A percentile compares a stretch with the other conserved stretches of the same genome.
Evolutionary conservation across 257 asterid genomes (phyloP).

Genomic region (Paulownia fortunei): DNA sequence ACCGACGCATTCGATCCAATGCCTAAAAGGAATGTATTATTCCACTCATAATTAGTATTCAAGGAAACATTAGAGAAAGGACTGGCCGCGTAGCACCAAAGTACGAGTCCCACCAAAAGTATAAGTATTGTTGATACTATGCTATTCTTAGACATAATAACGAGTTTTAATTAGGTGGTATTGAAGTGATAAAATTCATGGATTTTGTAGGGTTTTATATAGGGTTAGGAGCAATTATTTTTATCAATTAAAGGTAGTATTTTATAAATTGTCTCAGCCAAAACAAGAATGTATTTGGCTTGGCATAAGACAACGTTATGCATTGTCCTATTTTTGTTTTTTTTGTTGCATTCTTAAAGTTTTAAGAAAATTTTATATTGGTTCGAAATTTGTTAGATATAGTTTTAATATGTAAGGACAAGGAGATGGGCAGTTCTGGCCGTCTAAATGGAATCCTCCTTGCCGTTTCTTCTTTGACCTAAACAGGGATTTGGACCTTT

Average conservation of each 20-base stretch:
- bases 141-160: constrained; percentile 7
- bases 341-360: not conserved
- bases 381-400: not conserved
- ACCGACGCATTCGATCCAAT: not conserved
- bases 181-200: not conserved
- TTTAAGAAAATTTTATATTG: not conserved
- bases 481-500: too few species aligned
- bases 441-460: not conserved
- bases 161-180: not conserved
- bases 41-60: not conserved
- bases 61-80: not conserved
- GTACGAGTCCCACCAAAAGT: constrained; percentile 6
- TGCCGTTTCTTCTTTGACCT: too few species aligned
- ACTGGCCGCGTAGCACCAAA: constrained; percentile 7
- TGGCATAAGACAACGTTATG: not conserved
- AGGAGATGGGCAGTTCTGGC: not conserved
- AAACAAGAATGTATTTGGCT: not conserved
- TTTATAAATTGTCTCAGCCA: too few species aligned
- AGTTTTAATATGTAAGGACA: not conserved
- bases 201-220: not conserved
- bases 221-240: not conserved
- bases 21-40: not conserved
- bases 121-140: not conserved
- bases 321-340: not conserved
- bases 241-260: not conserved